Evolutionary conservation across 805 yeast genomes (phyloP).

Genomic region (Vanderwaltozyma yarrowii): DNA sequence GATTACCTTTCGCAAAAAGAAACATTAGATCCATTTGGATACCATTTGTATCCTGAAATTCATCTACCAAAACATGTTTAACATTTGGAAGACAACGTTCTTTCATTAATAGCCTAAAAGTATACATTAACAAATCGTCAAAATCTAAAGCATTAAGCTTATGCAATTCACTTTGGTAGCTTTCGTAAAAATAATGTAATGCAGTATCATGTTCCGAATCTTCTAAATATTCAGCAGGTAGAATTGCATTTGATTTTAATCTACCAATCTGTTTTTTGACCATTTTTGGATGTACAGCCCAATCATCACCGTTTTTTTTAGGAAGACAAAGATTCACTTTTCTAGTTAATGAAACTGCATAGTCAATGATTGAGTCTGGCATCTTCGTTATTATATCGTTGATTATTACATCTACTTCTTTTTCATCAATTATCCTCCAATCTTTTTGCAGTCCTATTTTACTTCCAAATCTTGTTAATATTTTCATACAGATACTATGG

Average conservation of each 20-base stretch:
- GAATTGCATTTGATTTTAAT: conserved; percentile 43
- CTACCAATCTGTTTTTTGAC: conserved; percentile 41
- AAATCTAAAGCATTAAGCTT: conserved; percentile 52
- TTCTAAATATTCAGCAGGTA: conserved; percentile 32
- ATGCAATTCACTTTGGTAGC: conserved; percentile 42
- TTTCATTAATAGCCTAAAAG: conserved; percentile 39
- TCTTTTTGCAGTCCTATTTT: conserved; percentile 35
- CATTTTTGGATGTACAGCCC: conserved; percentile 34
- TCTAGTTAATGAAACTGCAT: conserved; percentile 21
- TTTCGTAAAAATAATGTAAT: conserved; percentile 34
- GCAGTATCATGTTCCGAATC: conserved; percentile 24
- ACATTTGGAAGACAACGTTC: conserved; percentile 38
- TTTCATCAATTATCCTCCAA: conserved; percentile 52
- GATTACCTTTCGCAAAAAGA: conserved; percentile 35
- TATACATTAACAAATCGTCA: conserved; percentile 64
- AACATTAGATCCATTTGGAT: conserved; percentile 65
- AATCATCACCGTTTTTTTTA: conserved; percentile 19
- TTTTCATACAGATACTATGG: conserved; percentile 66
- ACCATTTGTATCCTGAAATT: conserved; percentile 84
- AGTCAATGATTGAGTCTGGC: conserved; percentile 27
- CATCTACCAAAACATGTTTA: conserved; percentile 78
- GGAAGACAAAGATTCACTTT: conserved; percentile 22
- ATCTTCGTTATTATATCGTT: conserved; percentile 29
- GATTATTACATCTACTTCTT: conserved; percentile 37
- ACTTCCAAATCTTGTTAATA: conserved; percentile 47